phyloP scores from a whole-genome alignment of 441 rosid genomes.

The Adansonia rubrostipa region DNA sequence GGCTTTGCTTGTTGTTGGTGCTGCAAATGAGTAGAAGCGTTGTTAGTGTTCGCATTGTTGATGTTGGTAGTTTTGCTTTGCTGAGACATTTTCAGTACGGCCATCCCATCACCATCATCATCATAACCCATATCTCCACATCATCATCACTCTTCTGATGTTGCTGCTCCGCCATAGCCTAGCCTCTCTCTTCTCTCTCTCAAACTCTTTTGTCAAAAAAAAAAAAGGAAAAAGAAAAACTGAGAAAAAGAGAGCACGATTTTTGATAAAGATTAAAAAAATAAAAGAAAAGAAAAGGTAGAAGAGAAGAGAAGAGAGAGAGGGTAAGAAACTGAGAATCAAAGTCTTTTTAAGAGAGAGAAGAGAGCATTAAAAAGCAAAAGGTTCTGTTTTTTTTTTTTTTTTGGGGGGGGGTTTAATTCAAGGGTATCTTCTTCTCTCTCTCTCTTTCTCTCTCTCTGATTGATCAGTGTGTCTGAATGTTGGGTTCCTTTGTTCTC shows the following conservation, averaged over 20 bases:
- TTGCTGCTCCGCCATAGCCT: conserved; percentile 18
- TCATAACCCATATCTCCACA: conserved; percentile 27
- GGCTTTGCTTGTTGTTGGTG: conserved; percentile 39
- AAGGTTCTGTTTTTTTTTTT: conserved; percentile 35
- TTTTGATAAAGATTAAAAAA: conserved; percentile 26
- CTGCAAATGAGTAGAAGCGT: conserved; percentile 33
- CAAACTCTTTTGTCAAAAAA: conserved; percentile 22
- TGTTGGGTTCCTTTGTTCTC: not conserved
- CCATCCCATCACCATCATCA: conserved; percentile 50
- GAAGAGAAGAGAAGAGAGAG: not conserved
- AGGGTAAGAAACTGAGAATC: conserved; percentile 8
- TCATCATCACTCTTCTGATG: conserved; percentile 16
- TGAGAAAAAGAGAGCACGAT: conserved; percentile 35
- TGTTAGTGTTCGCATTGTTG: conserved; percentile 37
- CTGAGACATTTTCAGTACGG: conserved; percentile 52
- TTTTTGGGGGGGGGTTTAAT: no score
- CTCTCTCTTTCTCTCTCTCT: no score
- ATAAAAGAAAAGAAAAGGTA: no score
- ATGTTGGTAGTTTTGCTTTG: conserved; percentile 31
- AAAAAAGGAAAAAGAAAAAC: conserved; percentile 10
- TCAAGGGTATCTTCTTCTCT: not conserved
- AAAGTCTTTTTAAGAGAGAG: not conserved
- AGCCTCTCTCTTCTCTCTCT: conserved; percentile 25
- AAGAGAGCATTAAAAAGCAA: conserved; percentile 47
- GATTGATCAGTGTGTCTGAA: not conserved